Evolutionary conservation across 2,329 filamentous ascomycete species (phyloP), one percentile per base, ranked within the genome.

Genomic region (Rhytidhysteron rufulum): DNA sequence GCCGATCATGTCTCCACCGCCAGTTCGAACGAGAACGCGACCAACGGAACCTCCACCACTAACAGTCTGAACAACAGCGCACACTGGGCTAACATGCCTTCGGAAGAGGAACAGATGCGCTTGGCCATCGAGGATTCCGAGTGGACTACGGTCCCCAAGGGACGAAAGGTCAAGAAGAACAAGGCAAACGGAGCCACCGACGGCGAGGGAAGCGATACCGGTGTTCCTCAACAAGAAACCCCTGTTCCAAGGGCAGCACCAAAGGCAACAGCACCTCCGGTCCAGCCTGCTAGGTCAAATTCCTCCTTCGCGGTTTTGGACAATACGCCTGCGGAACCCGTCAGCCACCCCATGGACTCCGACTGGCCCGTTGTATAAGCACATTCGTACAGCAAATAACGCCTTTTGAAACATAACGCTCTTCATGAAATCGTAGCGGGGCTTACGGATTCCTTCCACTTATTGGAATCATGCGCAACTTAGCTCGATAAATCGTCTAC

Each of bases 21-120:
- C 38, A 68, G 63, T 53, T 67, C 66, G 9, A 66, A 56, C 50
- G 61, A 58, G 33, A 44, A 51, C 30, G 58, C 60, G 17, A 60
- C 58, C 24, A 69, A 65, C 43, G 64, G 67, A 41, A 69, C 63
- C 19, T 63, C 61, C 39, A 63, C 63, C n/a, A 59, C 65, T 18
- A 44, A 54, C 47, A 49, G 57, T 41, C 44, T 63, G 44, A 68
- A 65, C 42, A 43, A 47, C 48, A 42, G 48, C 48, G 43, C 58
- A 40, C 67, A 65, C 43, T 75, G 70, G 68, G 65, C 69, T 31
- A 69, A 69, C 39, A 63, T 79, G 29, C 75, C 75, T 13, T 77
- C 77, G 3, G 79, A 82, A 58, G 78, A 82, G 48, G 78, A 82
- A 57, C 78, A 83, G 60, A 63, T 81, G 55, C 72, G 73, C 33